phyloP scores from a whole-genome alignment of 768 basidiomycete genomes.

The Tricholomella constricta region DNA sequence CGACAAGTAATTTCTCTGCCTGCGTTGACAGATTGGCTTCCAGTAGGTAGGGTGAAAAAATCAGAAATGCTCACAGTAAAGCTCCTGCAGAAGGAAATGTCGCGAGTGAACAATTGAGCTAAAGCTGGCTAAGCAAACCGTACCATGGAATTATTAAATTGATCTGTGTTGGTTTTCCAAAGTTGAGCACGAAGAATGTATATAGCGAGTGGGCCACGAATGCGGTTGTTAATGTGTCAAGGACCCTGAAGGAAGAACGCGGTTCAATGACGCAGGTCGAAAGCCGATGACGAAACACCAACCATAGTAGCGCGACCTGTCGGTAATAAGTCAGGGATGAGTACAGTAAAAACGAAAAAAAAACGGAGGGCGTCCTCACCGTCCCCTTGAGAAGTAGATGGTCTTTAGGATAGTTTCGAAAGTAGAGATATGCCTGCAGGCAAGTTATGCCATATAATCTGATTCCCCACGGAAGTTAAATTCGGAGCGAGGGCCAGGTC shows the following conservation, averaged over 20 bases:
- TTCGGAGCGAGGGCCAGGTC: too few species aligned
- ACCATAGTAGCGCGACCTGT: conserved; percentile 8
- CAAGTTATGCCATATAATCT: conserved; percentile 13
- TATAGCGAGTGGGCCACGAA: conserved; percentile 11
- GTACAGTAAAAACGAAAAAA: background rate
- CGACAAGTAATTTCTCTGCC: conserved; percentile 10
- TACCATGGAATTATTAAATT: conserved; percentile 10
- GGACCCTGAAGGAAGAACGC: background rate
- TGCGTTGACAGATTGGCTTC: background rate
- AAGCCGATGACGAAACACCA: background rate
- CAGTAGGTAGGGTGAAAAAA: background rate
- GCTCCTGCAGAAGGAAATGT: conserved; percentile 7
- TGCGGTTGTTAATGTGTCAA: conserved; percentile 9
- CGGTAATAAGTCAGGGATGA: background rate
- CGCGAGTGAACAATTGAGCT: background rate
- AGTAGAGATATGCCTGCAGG: conserved; percentile 9
- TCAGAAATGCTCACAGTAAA: conserved; percentile 1
- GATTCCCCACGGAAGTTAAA: too few species aligned
- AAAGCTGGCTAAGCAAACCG: background rate
- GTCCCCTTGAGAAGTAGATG: background rate
- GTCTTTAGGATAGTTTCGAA: conserved; percentile 9
- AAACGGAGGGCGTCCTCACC: background rate
- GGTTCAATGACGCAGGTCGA: background rate
- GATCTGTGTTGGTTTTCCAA: background rate
- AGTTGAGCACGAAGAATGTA: conserved; percentile 10